Base-by-base conservation (phyloP, 2,329 filamentous ascomycete genomes). In the Intubia oerlemansii region DNA sequence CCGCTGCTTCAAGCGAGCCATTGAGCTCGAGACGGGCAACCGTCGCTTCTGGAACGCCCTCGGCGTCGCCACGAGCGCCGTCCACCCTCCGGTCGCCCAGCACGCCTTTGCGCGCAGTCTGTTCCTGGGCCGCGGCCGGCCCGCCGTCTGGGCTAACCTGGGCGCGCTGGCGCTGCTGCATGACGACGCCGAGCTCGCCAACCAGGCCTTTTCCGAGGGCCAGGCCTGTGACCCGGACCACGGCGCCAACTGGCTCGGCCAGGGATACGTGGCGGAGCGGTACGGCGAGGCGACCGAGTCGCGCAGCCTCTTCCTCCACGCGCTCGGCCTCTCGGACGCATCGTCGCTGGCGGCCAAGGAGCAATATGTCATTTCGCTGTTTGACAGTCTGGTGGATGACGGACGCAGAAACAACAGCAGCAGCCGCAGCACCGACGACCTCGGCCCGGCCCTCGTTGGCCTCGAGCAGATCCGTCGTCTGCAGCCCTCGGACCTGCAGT, bases 21-120 rank as follows among this genome's bases (percentile, higher is more conserved):
- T 98, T 38, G 88, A 95, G 50, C 60, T 93, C 1, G 90, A 98
- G 49, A 78, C 84, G 6, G 79, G 82, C 29, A 98, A 95, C 44
- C 59, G 80, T 0, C 85, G 95, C 39, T 95, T 95, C 48, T 98
- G 88, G 88, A 95, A 95, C 44, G 75, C 88, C 0, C 61, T 98
- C 3, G 88, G 85, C 28, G 80, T 95, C 4, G 81, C 79, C 16
- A 93, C 88, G 3, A 84, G 80, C 36, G 68, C 69, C 25, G 62
- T 93, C 39, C 93, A 79, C 43, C 76, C 84, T 0, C 71, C 75
- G 32, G 79, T 98, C 2, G 72, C 88, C 0, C 88, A 98, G 47
- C 90, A 98, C 47, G 71, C 88, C 0, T 85, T 98, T 41, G 76
- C 92, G 10, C 65, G 90, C 39, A 92, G 84, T 39, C 49, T 98